These are phyloP conservation scores for Boechera stricta DNA, from an alignment of 345 rosid species.

Conservation along the genomic window DNA sequence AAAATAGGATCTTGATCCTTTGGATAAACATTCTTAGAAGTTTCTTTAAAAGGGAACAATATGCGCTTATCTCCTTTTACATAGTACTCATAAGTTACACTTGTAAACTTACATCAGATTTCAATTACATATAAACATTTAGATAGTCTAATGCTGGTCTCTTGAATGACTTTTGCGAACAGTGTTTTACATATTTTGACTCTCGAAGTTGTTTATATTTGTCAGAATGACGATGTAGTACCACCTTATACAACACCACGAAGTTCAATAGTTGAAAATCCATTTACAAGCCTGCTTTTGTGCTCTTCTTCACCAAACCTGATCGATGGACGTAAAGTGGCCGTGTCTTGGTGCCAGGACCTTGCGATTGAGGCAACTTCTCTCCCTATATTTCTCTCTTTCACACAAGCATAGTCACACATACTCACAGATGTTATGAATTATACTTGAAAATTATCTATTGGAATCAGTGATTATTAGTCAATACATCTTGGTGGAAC, in stretches of 20 bases:
- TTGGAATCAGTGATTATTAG: constrained; percentile 14
- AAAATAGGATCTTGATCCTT: constrained; percentile 26
- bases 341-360: constrained; percentile 81
- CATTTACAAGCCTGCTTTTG: constrained; percentile 81
- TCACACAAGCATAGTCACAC: constrained; percentile 6
- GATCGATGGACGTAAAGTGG: constrained; percentile 47
- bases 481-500: constrained; percentile 10
- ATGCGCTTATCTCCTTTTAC: constrained; percentile 1
- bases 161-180: constrained; percentile 24
- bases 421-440: constrained; percentile 8
- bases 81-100: constrained; percentile 6
- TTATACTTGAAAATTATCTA: not conserved
- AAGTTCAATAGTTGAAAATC: constrained; percentile 86
- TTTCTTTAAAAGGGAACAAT: constrained; percentile 9
- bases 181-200: constrained; percentile 28
- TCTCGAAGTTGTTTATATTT: constrained; percentile 40
- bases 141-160: constrained; percentile 13
- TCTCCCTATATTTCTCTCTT: constrained; percentile 30
- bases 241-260: constrained; percentile 79
- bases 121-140: constrained; percentile 7
- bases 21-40: not conserved
- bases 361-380: constrained; percentile 76
- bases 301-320: constrained; percentile 60
- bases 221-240: constrained; percentile 81
- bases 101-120: constrained; percentile 26